These are phyloP conservation scores for Astrothelium subdiscretum DNA, from an alignment of 495 filamentous ascomycete species.

Conservation along the genomic window DNA sequence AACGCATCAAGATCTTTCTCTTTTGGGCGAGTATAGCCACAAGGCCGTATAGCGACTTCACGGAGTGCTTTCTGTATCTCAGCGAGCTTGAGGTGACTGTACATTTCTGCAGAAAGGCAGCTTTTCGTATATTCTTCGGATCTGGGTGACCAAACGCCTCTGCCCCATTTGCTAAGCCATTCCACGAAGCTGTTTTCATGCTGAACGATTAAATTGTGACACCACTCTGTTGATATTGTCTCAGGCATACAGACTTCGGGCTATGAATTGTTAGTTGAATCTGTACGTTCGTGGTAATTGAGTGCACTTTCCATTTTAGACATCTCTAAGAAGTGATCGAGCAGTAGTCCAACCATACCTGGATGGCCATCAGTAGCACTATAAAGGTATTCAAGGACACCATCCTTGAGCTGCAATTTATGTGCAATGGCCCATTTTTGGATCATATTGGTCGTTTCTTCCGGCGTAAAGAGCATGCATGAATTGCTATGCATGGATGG, in stretches of 20 bases:
- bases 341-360: conserved; percentile 5
- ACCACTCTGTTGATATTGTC: neutral
- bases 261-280: neutral
- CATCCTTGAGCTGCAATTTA: neutral
- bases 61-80: neutral
- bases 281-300: neutral
- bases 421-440: neutral
- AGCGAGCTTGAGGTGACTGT: neutral
- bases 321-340: neutral
- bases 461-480: neutral
- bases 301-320: neutral
- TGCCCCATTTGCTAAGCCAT: neutral
- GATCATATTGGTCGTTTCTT: neutral
- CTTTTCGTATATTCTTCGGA: neutral
- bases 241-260: neutral
- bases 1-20: conserved; percentile 3
- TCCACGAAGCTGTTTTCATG: neutral
- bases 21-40: neutral
- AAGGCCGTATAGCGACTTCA: neutral
- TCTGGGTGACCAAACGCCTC: neutral
- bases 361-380: conserved; percentile 8
- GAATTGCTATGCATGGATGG: neutral
- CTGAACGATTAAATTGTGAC: neutral
- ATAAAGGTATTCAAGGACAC: conserved; percentile 2
- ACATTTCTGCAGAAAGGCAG: neutral